phyloP scores from a whole-genome alignment of 2,329 filamentous ascomycete species.

The Fusarium albosuccineum region DNA sequence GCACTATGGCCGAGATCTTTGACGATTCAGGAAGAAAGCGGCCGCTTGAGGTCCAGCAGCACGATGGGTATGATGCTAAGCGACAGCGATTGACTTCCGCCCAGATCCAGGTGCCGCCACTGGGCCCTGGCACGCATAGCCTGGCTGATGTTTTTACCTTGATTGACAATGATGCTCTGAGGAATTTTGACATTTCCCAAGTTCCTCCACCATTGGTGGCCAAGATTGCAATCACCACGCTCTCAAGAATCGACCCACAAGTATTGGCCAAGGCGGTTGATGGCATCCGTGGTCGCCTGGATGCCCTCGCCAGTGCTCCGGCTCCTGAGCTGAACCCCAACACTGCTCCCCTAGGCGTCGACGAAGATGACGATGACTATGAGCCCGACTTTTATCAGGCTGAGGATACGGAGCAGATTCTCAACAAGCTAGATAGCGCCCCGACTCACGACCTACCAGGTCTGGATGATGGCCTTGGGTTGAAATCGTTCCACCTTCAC shows the following conservation, averaged over 20 bases:
- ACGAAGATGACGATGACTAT: slow-evolving; percentile 89
- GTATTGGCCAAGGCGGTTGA: slow-evolving; percentile 80
- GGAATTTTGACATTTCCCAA: slow-evolving; percentile 84
- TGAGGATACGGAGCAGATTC: slow-evolving; percentile 82
- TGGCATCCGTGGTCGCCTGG: slow-evolving; percentile 66
- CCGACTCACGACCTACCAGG: slow-evolving; percentile 61
- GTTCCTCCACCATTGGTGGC: slow-evolving; percentile 82
- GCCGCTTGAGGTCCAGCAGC: slow-evolving; percentile 76
- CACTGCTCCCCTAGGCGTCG: slow-evolving; percentile 72
- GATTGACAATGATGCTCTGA: slow-evolving; percentile 77
- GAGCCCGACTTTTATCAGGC: slow-evolving; percentile 86
- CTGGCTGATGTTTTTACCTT: slow-evolving; percentile 89
- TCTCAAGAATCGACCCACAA: slow-evolving; percentile 77
- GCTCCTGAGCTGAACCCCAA: slow-evolving; percentile 66
- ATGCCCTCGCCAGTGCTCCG: slow-evolving; percentile 60
- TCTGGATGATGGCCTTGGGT: slow-evolving; percentile 63
- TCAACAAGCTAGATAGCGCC: slow-evolving; percentile 80
- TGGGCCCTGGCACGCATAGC: slow-evolving; percentile 81
- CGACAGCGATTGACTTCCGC: slow-evolving; percentile 74
- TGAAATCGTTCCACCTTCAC: slow-evolving; percentile 84
- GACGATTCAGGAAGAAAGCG: slow-evolving; percentile 86
- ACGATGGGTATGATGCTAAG: slow-evolving; percentile 84
- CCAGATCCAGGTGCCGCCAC: slow-evolving; percentile 72
- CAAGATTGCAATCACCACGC: slow-evolving; percentile 83
- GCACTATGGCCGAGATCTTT: slow-evolving; percentile 81